Evolutionary conservation across 2,329 filamentous ascomycete species (phyloP), one percentile per base, ranked within the genome.

Genomic region (Trichophyton mentagrophytes): DNA sequence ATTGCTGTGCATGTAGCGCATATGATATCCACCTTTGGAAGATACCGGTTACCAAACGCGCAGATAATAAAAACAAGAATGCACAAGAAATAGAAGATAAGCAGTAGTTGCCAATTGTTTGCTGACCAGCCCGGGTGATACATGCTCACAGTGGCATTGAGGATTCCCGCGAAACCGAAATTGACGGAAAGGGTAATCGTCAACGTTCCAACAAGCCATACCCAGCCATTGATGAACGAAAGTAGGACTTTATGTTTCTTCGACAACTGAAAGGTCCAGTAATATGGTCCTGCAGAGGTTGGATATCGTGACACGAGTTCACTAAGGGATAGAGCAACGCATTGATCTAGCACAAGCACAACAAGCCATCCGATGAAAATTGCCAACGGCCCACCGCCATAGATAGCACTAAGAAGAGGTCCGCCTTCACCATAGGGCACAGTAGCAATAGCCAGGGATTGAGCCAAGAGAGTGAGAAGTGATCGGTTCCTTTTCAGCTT

Each of bases 381-480:
- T 1, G 80, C 77, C 0, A 82, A 72, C 42, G 77, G 80, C 0
- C 81, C 81, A 7, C 73, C 74, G 49, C 73, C 74, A 56, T 75
- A 75, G 62, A 77, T 76, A 57, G 76, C 75, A 30, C 67, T 74
- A 58, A 76, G 68, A 7, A 77, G 64, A 4, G 73, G 66, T 7
- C 27, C 27, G 27, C 27, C 27, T 30, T 30, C 74, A 5, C 80
- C 82, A 63, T 78, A 84, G 3, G 80, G 82, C 55, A 84, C 81
- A 20, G 82, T 82, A 33, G 82, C 81, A 33, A 85, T 84, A 22
- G 82, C 81, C 6, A 85, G 72, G 0, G 79, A 80, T 69, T 85
- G 82, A 68, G 85, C 85, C 11, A 85, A 74, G 0, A 86, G 72
- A 0, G 82, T 84, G 64, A 80, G 76, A 42, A 42, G 40, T 11